These are phyloP conservation scores for Oenanthe javanica DNA, from an alignment of 140 eudicot genomes.

Conservation along the genomic window DNA sequence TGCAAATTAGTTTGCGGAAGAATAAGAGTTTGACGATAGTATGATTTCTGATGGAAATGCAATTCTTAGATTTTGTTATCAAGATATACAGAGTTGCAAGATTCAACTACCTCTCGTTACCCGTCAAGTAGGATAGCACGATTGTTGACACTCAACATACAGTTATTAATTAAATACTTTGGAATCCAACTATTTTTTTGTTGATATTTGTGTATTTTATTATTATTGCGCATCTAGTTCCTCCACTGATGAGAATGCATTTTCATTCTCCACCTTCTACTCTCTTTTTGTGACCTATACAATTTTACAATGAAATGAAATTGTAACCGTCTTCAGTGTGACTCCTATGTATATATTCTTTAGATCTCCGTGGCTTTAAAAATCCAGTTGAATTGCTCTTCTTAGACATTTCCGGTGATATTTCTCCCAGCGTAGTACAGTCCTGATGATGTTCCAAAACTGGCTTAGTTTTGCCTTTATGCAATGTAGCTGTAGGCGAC, in stretches of 20 bases:
- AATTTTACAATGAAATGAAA: conserved; percentile 41
- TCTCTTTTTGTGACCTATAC: background rate
- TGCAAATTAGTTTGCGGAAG: background rate
- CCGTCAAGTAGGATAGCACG: background rate
- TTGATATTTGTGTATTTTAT: background rate
- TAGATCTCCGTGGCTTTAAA: conserved; percentile 71
- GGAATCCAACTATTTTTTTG: background rate
- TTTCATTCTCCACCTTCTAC: background rate
- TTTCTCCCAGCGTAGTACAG: conserved; percentile 48
- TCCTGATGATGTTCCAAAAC: conserved; percentile 28
- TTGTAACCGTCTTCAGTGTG: conserved; percentile 68
- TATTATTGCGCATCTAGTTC: no score
- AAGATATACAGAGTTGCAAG: background rate
- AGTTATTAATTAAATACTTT: background rate
- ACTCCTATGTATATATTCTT: conserved; percentile 43
- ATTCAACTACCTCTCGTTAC: background rate
- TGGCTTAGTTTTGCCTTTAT: conserved; percentile 15
- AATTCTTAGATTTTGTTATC: background rate
- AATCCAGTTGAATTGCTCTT: conserved; percentile 89
- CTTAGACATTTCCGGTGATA: conserved; percentile 34
- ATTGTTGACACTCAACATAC: background rate
- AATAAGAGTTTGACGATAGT: background rate
- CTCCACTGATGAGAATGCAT: background rate
- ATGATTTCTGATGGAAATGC: background rate
- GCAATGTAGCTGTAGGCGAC: conserved; percentile 10